Conservation (phyloP, 768 basidiomycete species). For the Candolleomyces aberdarensis region DNA sequence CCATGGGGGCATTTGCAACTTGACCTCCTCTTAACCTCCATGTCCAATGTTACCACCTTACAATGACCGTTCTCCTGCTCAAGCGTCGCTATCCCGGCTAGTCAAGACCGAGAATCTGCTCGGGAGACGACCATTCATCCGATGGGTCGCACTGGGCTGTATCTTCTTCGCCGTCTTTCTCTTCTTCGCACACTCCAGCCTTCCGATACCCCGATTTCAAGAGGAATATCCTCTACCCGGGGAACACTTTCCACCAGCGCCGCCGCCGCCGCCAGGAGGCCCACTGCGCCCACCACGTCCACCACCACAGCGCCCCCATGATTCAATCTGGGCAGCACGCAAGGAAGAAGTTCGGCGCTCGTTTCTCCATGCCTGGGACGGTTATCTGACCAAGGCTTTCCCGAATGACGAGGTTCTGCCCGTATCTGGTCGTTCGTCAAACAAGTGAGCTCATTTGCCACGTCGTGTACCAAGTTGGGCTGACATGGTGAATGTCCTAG, state of each 20-base stretch:
- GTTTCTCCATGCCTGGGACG: conserved; percentile 55
- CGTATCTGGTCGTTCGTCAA: conserved; percentile 36
- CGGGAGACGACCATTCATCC: conserved; percentile 12
- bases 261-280: background rate
- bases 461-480: background rate
- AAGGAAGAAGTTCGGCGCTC: conserved; percentile 48
- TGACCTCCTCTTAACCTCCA: background rate
- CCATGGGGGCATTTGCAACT: background rate
- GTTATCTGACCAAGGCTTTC: conserved; percentile 47
- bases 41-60: conserved; percentile 15
- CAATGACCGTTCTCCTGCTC: conserved; percentile 3
- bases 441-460: conserved; percentile 41
- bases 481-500: conserved; percentile 12
- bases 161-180: conserved; percentile 9
- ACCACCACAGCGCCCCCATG: conserved; percentile 8
- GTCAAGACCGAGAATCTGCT: conserved; percentile 6
- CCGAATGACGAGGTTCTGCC: conserved; percentile 54
- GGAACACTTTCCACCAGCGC: no score
- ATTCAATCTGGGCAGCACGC: conserved; percentile 33
- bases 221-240: background rate
- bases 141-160: conserved; percentile 14
- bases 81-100: conserved; percentile 10
- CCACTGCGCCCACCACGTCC: background rate
- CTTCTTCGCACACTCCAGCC: conserved; percentile 6
- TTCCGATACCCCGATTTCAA: background rate